Percentiles rank a stretch among this genome's conserved stretches.
These are phyloP conservation scores for Eremochloa ophiuroides DNA, from an alignment of 176 grass and related monocot genomes.

Conservation along the genomic window DNA sequence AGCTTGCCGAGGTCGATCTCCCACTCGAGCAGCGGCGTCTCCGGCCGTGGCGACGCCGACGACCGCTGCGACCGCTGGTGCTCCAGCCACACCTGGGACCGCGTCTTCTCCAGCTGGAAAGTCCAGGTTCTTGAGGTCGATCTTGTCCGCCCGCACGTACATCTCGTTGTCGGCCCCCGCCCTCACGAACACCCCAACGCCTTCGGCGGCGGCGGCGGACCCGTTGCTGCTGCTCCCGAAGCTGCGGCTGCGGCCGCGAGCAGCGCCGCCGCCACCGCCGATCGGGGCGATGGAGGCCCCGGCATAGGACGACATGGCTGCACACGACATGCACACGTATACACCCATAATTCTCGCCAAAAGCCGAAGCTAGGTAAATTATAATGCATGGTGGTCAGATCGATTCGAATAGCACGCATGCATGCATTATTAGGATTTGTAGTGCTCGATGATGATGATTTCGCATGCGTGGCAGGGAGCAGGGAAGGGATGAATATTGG, in stretches of 20 bases:
- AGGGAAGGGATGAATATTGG: too few species aligned
- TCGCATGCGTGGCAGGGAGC: not conserved
- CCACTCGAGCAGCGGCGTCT: slow-evolving; percentile 52
- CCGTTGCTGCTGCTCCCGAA: not conserved
- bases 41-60: slow-evolving; percentile 7
- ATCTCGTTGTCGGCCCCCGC: slow-evolving; percentile 44
- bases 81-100: slow-evolving; percentile 70
- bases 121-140: slow-evolving; percentile 73
- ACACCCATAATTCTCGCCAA: not conserved
- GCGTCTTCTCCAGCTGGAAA: slow-evolving; percentile 75
- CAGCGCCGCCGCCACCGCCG: not conserved
- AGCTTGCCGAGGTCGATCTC: slow-evolving; percentile 54
- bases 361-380: not conserved
- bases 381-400: not conserved
- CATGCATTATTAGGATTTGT: not conserved
- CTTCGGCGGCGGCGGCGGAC: too few species aligned
- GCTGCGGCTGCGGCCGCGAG: not conserved
- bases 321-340: not conserved
- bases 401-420: not conserved
- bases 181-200: slow-evolving; percentile 51
- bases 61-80: slow-evolving; percentile 25
- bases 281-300: not conserved
- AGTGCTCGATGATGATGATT: too few species aligned
- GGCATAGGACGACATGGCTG: not conserved
- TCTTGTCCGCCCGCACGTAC: slow-evolving; percentile 62